Evolutionary conservation across 192 early-diverging fungal genomes (phyloP).

Genomic region (Podila minutissima): DNA sequence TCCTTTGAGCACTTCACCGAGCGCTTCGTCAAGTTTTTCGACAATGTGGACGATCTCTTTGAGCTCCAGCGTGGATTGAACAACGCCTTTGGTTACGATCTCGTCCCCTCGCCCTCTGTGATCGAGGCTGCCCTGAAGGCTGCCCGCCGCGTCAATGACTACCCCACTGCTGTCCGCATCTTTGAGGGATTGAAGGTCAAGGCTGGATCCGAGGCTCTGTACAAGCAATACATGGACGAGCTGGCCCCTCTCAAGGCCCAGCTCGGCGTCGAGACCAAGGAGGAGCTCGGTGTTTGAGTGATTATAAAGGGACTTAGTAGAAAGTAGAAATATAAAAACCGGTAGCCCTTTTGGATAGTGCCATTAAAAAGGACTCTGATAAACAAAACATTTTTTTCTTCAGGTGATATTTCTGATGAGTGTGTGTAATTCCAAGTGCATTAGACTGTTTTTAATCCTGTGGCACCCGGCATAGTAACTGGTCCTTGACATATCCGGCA

Average conservation of each 20-base stretch:
- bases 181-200: conserved; percentile 95
- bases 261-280: conserved; percentile 89
- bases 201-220: conserved; percentile 85
- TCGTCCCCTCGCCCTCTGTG: conserved; percentile 89
- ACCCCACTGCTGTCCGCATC: conserved; percentile 91
- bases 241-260: conserved; percentile 88
- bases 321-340: too few relatives aligned
- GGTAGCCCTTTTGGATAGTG: too few relatives aligned
- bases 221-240: conserved; percentile 88
- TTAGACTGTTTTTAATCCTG: too few relatives aligned
- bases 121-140: conserved; percentile 92
- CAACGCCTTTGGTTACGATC: conserved; percentile 97
- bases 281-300: conserved; percentile 82
- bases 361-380: too few relatives aligned
- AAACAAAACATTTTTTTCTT: too few relatives aligned
- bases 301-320: not conserved
- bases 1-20: conserved; percentile 82
- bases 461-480: too few relatives aligned
- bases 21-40: conserved; percentile 86
- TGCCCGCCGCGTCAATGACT: conserved; percentile 92
- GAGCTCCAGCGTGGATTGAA: conserved; percentile 98
- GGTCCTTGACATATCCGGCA: too few relatives aligned
- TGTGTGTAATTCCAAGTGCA: too few relatives aligned
- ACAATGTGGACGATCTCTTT: conserved; percentile 91
- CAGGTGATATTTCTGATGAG: too few relatives aligned